These are phyloP conservation scores for Kurtzmaniella quercitrusa DNA, from an alignment of 1,139 yeast genomes.

Conservation along the genomic window DNA sequence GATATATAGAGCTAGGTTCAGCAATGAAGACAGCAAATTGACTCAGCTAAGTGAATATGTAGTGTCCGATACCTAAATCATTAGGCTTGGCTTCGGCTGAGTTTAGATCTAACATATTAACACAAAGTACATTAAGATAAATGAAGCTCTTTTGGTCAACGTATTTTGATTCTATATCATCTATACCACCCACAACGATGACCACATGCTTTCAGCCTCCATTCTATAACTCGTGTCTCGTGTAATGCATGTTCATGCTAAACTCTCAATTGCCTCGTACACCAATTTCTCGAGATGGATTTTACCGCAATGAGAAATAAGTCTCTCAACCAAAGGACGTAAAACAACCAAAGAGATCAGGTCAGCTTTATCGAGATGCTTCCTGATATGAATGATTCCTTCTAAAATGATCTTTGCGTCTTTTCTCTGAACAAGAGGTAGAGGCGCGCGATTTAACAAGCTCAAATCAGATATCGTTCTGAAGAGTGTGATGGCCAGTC, in stretches of 20 bases:
- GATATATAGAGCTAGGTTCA: background rate
- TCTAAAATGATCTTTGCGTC: slow-evolving; percentile 25
- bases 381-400: slow-evolving; percentile 18
- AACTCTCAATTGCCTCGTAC: slow-evolving; percentile 1
- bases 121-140: too few relatives aligned
- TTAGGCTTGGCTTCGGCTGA: too few relatives aligned
- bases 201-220: too few relatives aligned
- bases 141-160: too few relatives aligned
- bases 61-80: background rate
- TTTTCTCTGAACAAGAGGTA: slow-evolving; percentile 32
- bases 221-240: too few relatives aligned
- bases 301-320: slow-evolving; percentile 2
- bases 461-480: slow-evolving; percentile 32
- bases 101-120: too few relatives aligned
- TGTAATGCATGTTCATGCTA: too few relatives aligned
- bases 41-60: too few relatives aligned
- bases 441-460: slow-evolving; percentile 27
- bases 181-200: too few relatives aligned
- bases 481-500: slow-evolving; percentile 32
- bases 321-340: slow-evolving; percentile 1
- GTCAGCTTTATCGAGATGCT: background rate
- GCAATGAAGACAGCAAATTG: too few relatives aligned
- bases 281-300: slow-evolving; percentile 2
- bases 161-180: too few relatives aligned
- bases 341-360: background rate